phyloP scores from a whole-genome alignment of 2,329 filamentous ascomycete species.

The Penicillium occitanis region DNA sequence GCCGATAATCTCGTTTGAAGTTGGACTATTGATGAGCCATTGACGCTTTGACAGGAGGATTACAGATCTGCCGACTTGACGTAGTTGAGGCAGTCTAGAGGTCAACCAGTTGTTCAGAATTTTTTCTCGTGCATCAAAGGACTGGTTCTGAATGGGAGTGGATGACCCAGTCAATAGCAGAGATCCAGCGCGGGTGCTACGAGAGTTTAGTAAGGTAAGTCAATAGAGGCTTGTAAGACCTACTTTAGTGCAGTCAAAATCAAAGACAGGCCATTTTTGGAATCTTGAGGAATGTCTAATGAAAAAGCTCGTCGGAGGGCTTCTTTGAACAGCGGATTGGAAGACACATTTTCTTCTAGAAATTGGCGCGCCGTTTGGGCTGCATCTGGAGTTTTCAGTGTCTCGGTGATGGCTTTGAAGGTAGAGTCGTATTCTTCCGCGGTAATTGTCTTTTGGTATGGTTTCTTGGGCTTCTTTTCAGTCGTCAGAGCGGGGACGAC shows the following conservation, averaged over 20 bases:
- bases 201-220: background rate
- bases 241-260: conserved; percentile 57
- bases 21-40: conserved; percentile 56
- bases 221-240: conserved; percentile 22
- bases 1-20: conserved; percentile 51
- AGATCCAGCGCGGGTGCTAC: conserved; percentile 55
- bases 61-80: conserved; percentile 52
- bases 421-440: conserved; percentile 42
- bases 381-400: conserved; percentile 34
- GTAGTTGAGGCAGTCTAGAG: conserved; percentile 54
- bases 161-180: conserved; percentile 58
- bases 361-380: conserved; percentile 45
- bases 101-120: conserved; percentile 55
- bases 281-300: conserved; percentile 50
- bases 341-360: conserved; percentile 50
- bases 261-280: conserved; percentile 50
- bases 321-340: conserved; percentile 52
- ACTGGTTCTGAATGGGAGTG: conserved; percentile 55
- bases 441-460: conserved; percentile 39
- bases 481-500: conserved; percentile 56
- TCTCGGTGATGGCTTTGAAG: conserved; percentile 23
- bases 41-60: conserved; percentile 52
- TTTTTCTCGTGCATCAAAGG: conserved; percentile 54
- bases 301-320: conserved; percentile 50
- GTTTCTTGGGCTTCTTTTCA: conserved; percentile 34